Percentiles rank a stretch among this genome's conserved stretches.
These are phyloP conservation scores for Mallotus repandus DNA, from an alignment of 441 rosid species.

Conservation along the genomic window DNA sequence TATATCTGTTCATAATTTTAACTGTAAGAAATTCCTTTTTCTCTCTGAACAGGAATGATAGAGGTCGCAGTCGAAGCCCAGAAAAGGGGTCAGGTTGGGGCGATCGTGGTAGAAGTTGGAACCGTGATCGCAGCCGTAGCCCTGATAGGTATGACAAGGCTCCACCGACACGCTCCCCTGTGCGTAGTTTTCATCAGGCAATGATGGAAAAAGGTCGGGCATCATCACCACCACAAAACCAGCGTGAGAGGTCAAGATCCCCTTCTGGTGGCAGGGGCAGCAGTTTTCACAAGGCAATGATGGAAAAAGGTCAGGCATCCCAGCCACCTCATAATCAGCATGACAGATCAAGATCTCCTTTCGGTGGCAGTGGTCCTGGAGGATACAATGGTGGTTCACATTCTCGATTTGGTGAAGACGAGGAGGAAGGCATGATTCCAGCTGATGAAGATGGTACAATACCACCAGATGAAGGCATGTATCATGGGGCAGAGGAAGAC, in stretches of 20 bases:
- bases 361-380: constrained; percentile 9
- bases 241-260: constrained; percentile 23
- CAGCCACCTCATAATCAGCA: neutral
- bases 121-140: constrained; percentile 52
- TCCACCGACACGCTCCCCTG: constrained; percentile 42
- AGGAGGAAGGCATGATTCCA: constrained; percentile 46
- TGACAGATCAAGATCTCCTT: constrained; percentile 31
- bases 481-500: neutral
- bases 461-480: constrained; percentile 10
- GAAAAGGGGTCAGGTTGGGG: constrained; percentile 37
- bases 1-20: neutral
- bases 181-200: constrained; percentile 63
- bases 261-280: constrained; percentile 7
- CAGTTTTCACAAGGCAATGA: constrained; percentile 35
- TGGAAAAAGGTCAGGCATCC: constrained; percentile 39
- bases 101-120: constrained; percentile 32
- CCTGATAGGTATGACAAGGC: constrained; percentile 51
- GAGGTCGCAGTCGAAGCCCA: constrained; percentile 42
- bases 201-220: constrained; percentile 55
- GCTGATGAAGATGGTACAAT: constrained; percentile 19
- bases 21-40: neutral
- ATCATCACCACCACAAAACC: constrained; percentile 21
- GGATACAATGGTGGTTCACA: constrained; percentile 9
- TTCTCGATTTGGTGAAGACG: constrained; percentile 26
- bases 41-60: constrained; percentile 39